These are phyloP conservation scores for Hypoxylon sp. DNA, from an alignment of 2,329 filamentous ascomycete genomes.

Conservation along the genomic window DNA sequence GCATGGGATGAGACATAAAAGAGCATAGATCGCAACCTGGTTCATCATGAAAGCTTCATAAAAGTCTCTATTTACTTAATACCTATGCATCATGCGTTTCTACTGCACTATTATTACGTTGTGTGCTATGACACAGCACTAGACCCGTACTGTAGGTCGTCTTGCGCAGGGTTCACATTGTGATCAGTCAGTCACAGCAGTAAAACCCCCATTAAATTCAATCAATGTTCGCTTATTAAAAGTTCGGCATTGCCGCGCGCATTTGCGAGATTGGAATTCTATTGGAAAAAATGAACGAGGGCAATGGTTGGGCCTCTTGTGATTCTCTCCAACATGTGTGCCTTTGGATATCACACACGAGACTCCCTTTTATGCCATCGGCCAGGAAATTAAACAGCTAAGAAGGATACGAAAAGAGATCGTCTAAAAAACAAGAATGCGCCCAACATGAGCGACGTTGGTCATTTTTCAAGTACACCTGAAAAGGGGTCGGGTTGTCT, in stretches of 20 bases:
- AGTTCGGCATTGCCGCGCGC: too few relatives aligned
- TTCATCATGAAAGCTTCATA: conserved; percentile 1
- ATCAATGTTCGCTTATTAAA: too few relatives aligned
- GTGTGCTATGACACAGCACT: too few relatives aligned
- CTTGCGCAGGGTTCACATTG: background rate
- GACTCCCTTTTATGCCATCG: conserved; percentile 23
- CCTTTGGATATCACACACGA: conserved; percentile 19
- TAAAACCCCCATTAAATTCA: too few relatives aligned
- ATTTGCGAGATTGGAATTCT: conserved; percentile 20
- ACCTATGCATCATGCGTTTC: too few relatives aligned
- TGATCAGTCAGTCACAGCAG: too few relatives aligned
- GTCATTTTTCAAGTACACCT: too few relatives aligned
- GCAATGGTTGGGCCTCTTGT: conserved; percentile 10
- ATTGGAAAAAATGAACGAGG: conserved; percentile 28
- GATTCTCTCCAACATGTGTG: conserved; percentile 20
- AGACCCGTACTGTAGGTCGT: too few relatives aligned
- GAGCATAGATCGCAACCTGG: conserved; percentile 10
- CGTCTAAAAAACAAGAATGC: conserved; percentile 3
- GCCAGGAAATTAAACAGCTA: conserved; percentile 19
- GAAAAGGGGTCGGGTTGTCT: too few relatives aligned
- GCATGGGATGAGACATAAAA: conserved; percentile 17
- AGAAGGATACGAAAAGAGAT: conserved; percentile 12
- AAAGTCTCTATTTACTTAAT: too few relatives aligned
- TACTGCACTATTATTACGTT: too few relatives aligned
- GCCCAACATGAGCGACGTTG: background rate